phyloP scores from a whole-genome alignment of 768 basidiomycete species.

The Sutorius australiensis region DNA sequence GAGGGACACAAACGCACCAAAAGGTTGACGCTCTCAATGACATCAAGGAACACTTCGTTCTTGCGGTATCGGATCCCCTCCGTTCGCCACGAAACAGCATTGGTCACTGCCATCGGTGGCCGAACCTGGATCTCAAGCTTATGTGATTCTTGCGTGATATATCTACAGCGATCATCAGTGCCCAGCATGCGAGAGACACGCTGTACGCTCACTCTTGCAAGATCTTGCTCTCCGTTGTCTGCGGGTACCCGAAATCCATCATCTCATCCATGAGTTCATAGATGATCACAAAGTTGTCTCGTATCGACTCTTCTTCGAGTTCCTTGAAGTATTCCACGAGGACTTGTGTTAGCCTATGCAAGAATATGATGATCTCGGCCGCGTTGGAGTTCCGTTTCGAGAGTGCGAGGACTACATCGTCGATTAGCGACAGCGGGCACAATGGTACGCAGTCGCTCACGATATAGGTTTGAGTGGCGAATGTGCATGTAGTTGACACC shows the following conservation, averaged over 20 bases:
- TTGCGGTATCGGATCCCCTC: conserved; percentile 97
- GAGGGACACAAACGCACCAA: conserved; percentile 51
- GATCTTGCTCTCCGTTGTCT: conserved; percentile 99
- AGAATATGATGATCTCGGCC: conserved; percentile 92
- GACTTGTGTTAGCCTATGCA: conserved; percentile 90
- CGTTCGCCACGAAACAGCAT: conserved; percentile 97
- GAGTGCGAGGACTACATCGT: conserved; percentile 74
- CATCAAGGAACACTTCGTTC: conserved; percentile 99
- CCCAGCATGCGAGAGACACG: background rate
- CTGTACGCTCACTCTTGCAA: conserved; percentile 74
- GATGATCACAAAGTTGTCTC: conserved; percentile 99
- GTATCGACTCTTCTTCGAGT: conserved; percentile 96
- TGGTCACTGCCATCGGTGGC: conserved; percentile 95
- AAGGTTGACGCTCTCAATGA: conserved; percentile 96
- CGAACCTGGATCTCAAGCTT: conserved; percentile 92
- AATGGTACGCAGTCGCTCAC: conserved; percentile 46
- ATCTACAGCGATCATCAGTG: conserved; percentile 41
- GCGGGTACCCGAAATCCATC: conserved; percentile 99
- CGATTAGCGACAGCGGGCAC: background rate
- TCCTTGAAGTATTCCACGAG: conserved; percentile 99
- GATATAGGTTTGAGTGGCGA: conserved; percentile 93
- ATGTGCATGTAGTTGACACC: conserved; percentile 99
- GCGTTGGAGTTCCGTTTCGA: conserved; percentile 96
- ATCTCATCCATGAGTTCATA: conserved; percentile 99
- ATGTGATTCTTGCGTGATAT: conserved; percentile 98